phyloP scores from a whole-genome alignment of 495 filamentous ascomycete genomes.

The Glonium stellatum region DNA sequence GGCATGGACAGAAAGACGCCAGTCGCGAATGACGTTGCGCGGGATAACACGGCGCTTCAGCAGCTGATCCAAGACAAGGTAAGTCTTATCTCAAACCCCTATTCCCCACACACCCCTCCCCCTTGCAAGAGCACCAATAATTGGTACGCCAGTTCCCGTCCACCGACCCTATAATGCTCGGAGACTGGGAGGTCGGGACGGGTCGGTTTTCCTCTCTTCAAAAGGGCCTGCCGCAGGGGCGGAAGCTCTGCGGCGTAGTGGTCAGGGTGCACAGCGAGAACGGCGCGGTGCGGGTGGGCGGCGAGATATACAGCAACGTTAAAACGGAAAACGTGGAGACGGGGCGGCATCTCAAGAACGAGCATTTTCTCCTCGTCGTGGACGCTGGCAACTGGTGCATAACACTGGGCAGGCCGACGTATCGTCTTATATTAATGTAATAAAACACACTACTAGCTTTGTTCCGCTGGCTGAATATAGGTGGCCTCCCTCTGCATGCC shows the following conservation, averaged over 20 bases:
- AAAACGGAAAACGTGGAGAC: not conserved
- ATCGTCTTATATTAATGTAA: slow-evolving; percentile 1
- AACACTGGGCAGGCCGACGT: not conserved
- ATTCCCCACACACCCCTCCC: not conserved
- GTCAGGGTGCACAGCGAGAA: too few species aligned
- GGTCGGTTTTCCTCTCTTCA: not conserved
- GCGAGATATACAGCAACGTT: not conserved
- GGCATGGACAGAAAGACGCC: too few species aligned
- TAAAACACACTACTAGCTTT: slow-evolving; percentile 1
- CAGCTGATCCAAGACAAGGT: not conserved
- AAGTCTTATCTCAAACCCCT: not conserved
- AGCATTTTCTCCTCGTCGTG: not conserved
- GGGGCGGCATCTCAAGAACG: not conserved
- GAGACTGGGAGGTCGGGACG: not conserved
- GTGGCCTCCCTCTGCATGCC: not conserved
- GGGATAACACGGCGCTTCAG: too few species aligned
- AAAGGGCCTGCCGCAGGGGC: not conserved
- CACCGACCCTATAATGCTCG: not conserved
- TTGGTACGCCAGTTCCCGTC: not conserved
- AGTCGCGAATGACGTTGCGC: too few species aligned
- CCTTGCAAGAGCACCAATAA: not conserved
- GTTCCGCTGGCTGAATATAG: not conserved
- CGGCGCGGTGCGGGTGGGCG: not conserved
- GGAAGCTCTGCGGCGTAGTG: too few species aligned
- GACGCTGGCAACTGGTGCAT: not conserved